Percentiles rank a stretch among this genome's conserved stretches.
Evolutionary conservation across 1,139 yeast genomes (phyloP).

Genomic region (Ogataea hybrid): DNA sequence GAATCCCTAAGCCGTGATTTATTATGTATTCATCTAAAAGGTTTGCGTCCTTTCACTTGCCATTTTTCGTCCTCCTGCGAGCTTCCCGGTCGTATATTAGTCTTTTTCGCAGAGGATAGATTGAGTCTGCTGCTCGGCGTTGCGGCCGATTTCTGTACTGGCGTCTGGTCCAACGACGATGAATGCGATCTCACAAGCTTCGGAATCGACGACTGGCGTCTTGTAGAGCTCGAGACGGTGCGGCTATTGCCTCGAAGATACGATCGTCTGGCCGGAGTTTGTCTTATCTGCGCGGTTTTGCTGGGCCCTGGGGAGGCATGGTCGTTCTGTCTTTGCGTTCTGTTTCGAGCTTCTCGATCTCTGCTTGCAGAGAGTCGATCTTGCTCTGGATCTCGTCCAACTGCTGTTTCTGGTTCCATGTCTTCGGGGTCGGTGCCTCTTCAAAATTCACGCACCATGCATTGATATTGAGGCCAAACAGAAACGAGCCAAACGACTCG

Average conservation of each 20-base stretch:
- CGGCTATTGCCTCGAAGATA: constrained; percentile 14
- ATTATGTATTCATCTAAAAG: constrained; percentile 14
- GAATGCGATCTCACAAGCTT: constrained; percentile 12
- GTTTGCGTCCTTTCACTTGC: constrained; percentile 20
- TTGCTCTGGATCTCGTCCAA: constrained; percentile 18
- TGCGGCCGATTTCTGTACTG: constrained; percentile 1
- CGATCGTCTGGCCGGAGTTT: constrained; percentile 5
- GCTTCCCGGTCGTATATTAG: constrained; percentile 4
- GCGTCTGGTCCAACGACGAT: constrained; percentile 4
- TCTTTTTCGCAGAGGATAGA: constrained; percentile 15
- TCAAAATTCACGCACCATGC: constrained; percentile 66
- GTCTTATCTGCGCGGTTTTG: constrained; percentile 2
- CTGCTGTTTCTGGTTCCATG: constrained; percentile 21
- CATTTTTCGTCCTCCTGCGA: constrained; percentile 11
- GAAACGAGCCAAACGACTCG: constrained; percentile 59
- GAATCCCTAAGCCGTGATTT: constrained; percentile 78
- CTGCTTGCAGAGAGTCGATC: constrained; percentile 15
- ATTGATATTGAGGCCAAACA: constrained; percentile 61
- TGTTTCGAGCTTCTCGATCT: constrained; percentile 16
- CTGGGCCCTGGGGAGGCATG: constrained; percentile 26
- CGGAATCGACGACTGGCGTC: constrained; percentile 20
- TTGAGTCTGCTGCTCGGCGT: constrained; percentile 9
- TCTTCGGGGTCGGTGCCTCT: constrained; percentile 38
- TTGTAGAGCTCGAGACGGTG: background rate
- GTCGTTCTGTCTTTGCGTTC: constrained; percentile 13